Base-by-base conservation (phyloP, 1,139 yeast species). In the Candida sanyaensis region DNA sequence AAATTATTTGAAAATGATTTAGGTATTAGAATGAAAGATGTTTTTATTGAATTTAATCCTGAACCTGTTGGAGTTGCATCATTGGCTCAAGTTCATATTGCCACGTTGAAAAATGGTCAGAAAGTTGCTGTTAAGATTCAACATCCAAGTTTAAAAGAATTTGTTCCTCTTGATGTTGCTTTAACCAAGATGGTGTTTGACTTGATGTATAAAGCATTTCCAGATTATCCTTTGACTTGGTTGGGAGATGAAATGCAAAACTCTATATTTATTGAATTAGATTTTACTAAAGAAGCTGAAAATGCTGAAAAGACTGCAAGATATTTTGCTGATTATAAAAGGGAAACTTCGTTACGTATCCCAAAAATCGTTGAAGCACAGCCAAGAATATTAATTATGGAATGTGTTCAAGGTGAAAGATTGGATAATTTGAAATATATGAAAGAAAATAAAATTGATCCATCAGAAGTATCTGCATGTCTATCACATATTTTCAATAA, bases 41-140 rank as follows among this genome's bases (percentile, higher is more conserved):
- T 83, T 37, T 93, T 93, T 63, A 64, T 71, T 10, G 81, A 78
- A 30, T 89, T 93, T 63, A 81, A 86, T 53, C 78, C 80, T 0
- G 69, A 65, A 12, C 99, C 99, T 0, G 82, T 93, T 39, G 99
- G 99, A 1, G 96, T 91, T 11, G 99, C 99, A 0, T 89, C 97
- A 1, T 74, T 93, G 55, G 99, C 99, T 0, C 99, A 93, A 62
- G 99, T 93, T 8, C 99, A 93, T 66, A 71, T 76, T 39, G 99
- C 96, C 0, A 78, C 67, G 1, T 65, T 92, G 48, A 78, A 72
- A 49, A 78, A 74, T 4, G 91, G 90, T 1, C 80, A 85, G 56
- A 80, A 77, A 58, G 98, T 92, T 1, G 99, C 99, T 0, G 96
- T 93, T 24, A 93, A 95, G 62, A 80, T 93, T 37, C 99, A 93